Evolutionary conservation across 257 asterid genomes (phyloP).

Genomic region (Nicotiana tabacum): DNA sequence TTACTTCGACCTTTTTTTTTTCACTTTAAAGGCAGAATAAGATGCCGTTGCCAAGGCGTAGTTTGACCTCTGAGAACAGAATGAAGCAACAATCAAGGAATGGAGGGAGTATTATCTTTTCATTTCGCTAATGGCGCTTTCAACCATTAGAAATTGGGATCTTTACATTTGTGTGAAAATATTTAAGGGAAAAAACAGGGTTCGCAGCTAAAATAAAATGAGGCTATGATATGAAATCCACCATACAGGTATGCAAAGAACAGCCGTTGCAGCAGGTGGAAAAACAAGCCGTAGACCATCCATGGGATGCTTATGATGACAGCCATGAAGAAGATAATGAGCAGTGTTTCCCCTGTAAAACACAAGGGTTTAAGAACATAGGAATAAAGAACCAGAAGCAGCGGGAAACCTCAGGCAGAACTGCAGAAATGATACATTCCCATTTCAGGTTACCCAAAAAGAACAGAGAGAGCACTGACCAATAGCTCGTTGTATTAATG

Average conservation of each 20-base stretch:
- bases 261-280: conserved; percentile 74
- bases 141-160: background rate
- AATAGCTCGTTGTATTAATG: conserved; percentile 52
- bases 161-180: background rate
- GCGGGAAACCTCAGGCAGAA: background rate
- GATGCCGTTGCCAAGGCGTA: background rate
- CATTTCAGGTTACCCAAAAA: background rate
- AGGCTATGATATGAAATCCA: background rate
- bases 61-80: background rate
- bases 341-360: conserved; percentile 67
- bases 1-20: background rate
- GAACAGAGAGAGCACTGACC: conserved; percentile 31
- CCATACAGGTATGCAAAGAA: conserved; percentile 60
- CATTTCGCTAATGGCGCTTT: background rate
- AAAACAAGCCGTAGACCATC: conserved; percentile 77
- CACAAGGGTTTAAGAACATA: background rate
- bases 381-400: background rate
- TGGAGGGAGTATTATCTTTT: background rate
- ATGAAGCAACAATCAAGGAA: conserved; percentile 1
- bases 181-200: background rate
- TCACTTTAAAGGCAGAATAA: background rate
- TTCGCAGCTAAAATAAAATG: background rate
- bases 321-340: conserved; percentile 81
- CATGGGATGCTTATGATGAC: conserved; percentile 96
- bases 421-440: background rate